Percentiles rank a stretch among this genome's conserved stretches.
These are phyloP conservation scores for Fagus crenata DNA, from an alignment of 306 rosid species.

Conservation along the genomic window DNA sequence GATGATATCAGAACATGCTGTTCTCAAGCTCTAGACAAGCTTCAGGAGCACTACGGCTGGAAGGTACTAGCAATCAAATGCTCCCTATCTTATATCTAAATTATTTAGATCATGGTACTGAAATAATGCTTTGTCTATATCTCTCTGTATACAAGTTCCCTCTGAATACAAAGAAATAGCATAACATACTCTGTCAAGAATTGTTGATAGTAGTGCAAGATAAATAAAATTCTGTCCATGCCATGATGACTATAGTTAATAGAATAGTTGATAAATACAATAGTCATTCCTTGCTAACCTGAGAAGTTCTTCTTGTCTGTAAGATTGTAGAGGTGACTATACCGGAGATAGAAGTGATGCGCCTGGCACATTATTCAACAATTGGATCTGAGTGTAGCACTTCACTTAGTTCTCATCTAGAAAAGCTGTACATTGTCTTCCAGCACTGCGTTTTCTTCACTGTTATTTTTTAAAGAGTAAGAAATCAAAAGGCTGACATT, in stretches of 20 bases:
- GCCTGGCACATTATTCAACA: slow-evolving; percentile 83
- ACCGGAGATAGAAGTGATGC: slow-evolving; percentile 95
- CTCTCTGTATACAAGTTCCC: not conserved
- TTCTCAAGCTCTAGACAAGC: slow-evolving; percentile 58
- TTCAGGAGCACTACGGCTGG: slow-evolving; percentile 70
- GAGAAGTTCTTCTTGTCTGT: slow-evolving; percentile 12
- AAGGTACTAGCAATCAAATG: slow-evolving; percentile 48
- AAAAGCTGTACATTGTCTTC: slow-evolving; percentile 51
- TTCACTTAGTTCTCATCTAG: slow-evolving; percentile 48
- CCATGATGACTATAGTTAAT: not conserved
- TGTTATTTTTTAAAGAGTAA: slow-evolving; percentile 22
- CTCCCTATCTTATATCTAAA: not conserved
- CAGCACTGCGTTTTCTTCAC: slow-evolving; percentile 15
- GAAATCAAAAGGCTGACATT: slow-evolving; percentile 37
- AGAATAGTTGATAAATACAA: not conserved
- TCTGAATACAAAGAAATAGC: not conserved
- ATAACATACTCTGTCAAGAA: not conserved
- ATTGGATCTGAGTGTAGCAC: slow-evolving; percentile 83
- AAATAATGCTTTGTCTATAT: not conserved
- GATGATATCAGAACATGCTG: slow-evolving; percentile 76
- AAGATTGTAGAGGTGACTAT: slow-evolving; percentile 82
- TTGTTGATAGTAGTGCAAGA: not conserved
- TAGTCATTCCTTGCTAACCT: slow-evolving; percentile 27
- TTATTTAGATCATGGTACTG: slow-evolving; percentile 14
- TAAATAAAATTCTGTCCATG: not conserved